Evolutionary conservation across 345 rosid species (phyloP).

Genomic region (Arabidopsis suecica): DNA sequence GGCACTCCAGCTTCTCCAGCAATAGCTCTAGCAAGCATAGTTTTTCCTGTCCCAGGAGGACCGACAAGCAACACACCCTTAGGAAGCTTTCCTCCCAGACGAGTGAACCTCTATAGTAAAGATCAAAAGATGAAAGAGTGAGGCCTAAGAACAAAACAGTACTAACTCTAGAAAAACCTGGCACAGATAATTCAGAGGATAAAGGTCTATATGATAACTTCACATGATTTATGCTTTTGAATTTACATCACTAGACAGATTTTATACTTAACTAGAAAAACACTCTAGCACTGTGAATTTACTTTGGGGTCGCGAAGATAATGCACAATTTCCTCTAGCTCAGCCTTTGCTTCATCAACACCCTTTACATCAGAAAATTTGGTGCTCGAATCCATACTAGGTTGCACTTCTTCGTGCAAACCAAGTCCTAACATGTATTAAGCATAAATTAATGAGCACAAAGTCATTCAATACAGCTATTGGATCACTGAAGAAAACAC

Average conservation of each 20-base stretch:
- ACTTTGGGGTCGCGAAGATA: constrained; percentile 99
- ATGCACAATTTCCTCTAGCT: constrained; percentile 95
- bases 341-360: constrained; percentile 97
- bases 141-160: not conserved
- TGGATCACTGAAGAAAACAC: constrained; percentile 4
- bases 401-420: constrained; percentile 94
- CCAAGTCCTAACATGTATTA: constrained; percentile 69
- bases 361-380: constrained; percentile 95
- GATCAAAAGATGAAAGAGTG: not conserved
- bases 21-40: constrained; percentile 97
- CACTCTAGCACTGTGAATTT: constrained; percentile 1
- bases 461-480: constrained; percentile 12
- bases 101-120: constrained; percentile 86
- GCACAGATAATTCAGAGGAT: too few species aligned
- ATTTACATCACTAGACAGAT: not conserved
- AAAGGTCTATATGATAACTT: not conserved
- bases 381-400: constrained; percentile 88
- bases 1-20: constrained; percentile 99
- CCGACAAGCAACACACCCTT: constrained; percentile 98
- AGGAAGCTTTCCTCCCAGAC: constrained; percentile 97
- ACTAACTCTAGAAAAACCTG: not conserved
- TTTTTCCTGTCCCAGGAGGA: constrained; percentile 98
- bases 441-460: not conserved
- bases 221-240: not conserved
- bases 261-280: not conserved